Evolutionary conservation across 345 rosid species (phyloP), one percentile per base, ranked within the genome.

Genomic region (Populus alba): DNA sequence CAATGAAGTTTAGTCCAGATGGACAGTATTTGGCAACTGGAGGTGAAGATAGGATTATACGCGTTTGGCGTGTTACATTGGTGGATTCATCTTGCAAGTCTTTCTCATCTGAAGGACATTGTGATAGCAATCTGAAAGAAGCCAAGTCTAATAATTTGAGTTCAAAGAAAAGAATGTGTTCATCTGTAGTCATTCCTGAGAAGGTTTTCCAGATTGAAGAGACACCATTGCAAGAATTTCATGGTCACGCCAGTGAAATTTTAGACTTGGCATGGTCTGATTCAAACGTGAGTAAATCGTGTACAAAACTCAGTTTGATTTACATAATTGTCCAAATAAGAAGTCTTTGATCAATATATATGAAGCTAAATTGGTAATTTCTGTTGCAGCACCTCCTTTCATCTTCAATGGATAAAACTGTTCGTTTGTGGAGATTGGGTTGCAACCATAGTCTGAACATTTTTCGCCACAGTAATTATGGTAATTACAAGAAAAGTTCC

Each of bases 1-100:
- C 89, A 15, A 84, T 95, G 84, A 95, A 93, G 90, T 95, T 93
- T 75, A 95, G 97, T 69, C 90, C 97, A n/a, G 92, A 89, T 78
- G 97, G 98, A 17, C 86, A 79, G 72, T 93, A 76, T 68, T 81
- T 95, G 80, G 98, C 97, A 1, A 95, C 88, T 0, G 98, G 97
- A 45, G 99, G 99, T 6, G 93, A 88, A 81, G 99, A 93, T 81
- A 94, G 97, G 9, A 75, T 89, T 67, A 85, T 95, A 18, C 91
- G 91, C 66, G 80, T 93, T 75, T 95, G 98, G 99, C 73, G n/a
- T 35, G 90, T 91, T 57, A 83, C 84, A 27, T 75, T 89, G 9
- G 79, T 79, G 4, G 87, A 86, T 80, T 85, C 87, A 69, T 55
- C 89, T 33, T 53, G 63, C 62, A 68, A 71, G 20, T 73, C 84